Base-by-base conservation (phyloP, 768 basidiomycete genomes). In the Termitomyces titanicus region DNA sequence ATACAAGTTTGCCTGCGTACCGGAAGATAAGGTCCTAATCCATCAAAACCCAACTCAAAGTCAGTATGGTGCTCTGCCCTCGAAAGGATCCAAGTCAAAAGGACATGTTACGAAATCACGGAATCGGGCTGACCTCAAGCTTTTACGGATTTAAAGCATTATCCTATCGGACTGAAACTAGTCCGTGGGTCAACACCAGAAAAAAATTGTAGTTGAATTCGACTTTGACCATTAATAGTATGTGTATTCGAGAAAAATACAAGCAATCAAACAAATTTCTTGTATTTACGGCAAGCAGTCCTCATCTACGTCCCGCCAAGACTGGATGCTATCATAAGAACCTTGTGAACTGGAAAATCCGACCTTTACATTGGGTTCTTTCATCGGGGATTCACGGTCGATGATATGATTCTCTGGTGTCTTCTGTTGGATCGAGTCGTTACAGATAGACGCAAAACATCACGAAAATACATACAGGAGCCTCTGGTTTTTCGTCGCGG, bases 311-410 rank as follows among this genome's bases (percentile, higher is more conserved):
- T 66, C 63, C 29, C 59, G 60, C 74, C 74, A 77, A 42, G 74
- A 76, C 60, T 74, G 63, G 43, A 76, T 76, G 37, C 71, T 69
- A 57, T 77, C 75, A 24, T 65, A 54, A 27, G 74, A 75, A 17
- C 20, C 34, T 57, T 68, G 68, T 37, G 66, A 65, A 55, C 37
- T 50, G 20, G 47, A 8, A 18, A 37, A 33, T 40, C 22, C 22
- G 18, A 34, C 13, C 40, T 13, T 22, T 11, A 17, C n/a, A 33
- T 31, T 3, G 40, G 20, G 29, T 7, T 33, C 38, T 12, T 20
- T 37, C 53, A n/a, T n/a, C n/a, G n/a, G n/a, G n/a, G n/a, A n/a
- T 52, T 29, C 34, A 29, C 29, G 24, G 24, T 15, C 15, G 4
- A 20, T 11, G 37, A 31, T 29, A 39, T 35, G 18, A 7, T 22